A percentile compares a stretch with the other conserved stretches of the same genome.
phyloP scores from a whole-genome alignment of 192 early-diverging fungal species.

The Entomortierella beljakovae region DNA sequence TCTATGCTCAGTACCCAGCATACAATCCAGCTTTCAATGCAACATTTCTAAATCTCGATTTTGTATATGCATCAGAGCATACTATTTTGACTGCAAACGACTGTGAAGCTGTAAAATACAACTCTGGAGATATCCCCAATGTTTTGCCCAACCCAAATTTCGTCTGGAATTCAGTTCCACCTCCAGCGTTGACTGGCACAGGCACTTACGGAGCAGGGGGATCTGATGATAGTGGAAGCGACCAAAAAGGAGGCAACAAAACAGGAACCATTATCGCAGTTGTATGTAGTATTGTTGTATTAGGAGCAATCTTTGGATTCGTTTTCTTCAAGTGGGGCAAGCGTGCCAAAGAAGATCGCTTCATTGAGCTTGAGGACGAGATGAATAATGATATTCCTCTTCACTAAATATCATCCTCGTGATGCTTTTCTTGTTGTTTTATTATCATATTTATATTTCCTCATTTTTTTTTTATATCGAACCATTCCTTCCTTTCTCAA shows the following conservation, averaged over 20 bases:
- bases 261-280: conserved; percentile 29
- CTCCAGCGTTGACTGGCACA: conserved; percentile 3
- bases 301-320: conserved; percentile 42
- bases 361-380: conserved; percentile 51
- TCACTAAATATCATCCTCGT: neutral
- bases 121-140: conserved; percentile 3
- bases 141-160: neutral
- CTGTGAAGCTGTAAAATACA: neutral
- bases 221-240: neutral
- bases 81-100: neutral
- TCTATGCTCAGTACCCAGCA: conserved; percentile 52
- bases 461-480: neutral
- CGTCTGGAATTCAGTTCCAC: neutral
- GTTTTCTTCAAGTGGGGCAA: conserved; percentile 51
- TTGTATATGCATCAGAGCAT: neutral
- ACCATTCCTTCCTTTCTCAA: neutral
- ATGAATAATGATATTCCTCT: conserved; percentile 55
- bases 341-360: conserved; percentile 53
- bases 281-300: conserved; percentile 18
- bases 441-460: neutral
- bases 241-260: conserved; percentile 7
- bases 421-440: too few species aligned
- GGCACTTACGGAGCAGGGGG: conserved; percentile 15
- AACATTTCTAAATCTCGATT: conserved; percentile 51
- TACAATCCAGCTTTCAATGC: conserved; percentile 13